These are phyloP conservation scores for Corylus heterophylla DNA, from an alignment of 306 rosid genomes.

Conservation along the genomic window DNA sequence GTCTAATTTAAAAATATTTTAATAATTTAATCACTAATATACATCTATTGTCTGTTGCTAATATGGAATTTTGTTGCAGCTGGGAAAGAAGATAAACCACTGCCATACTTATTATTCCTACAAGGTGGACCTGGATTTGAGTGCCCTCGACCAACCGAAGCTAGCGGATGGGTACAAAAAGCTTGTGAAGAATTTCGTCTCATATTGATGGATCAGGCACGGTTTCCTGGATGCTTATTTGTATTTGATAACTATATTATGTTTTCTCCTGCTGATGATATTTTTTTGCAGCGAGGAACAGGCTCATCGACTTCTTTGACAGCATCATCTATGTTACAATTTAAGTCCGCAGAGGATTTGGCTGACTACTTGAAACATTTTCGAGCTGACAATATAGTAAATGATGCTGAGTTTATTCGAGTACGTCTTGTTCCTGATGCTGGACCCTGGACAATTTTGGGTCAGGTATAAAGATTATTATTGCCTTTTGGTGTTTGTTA, in stretches of 20 bases:
- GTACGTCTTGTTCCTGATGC: constrained; percentile 79
- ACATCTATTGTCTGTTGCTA: constrained; percentile 20
- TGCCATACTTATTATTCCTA: constrained; percentile 78
- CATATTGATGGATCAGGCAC: constrained; percentile 93
- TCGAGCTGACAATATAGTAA: constrained; percentile 91
- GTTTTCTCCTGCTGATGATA: constrained; percentile 22
- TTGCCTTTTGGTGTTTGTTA: constrained; percentile 22
- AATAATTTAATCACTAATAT: neutral
- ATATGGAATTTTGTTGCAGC: constrained; percentile 43
- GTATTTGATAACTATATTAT: constrained; percentile 13
- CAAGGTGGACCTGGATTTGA: constrained; percentile 99
- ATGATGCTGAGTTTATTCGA: constrained; percentile 90
- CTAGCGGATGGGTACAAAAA: constrained; percentile 86
- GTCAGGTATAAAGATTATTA: constrained; percentile 66
- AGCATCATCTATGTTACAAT: constrained; percentile 80
- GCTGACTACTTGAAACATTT: constrained; percentile 70
- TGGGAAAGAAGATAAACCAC: constrained; percentile 74
- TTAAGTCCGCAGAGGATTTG: constrained; percentile 61
- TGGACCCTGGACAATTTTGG: constrained; percentile 85
- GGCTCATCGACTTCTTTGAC: constrained; percentile 93
- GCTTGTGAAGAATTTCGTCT: constrained; percentile 86
- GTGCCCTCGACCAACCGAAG: constrained; percentile 74
- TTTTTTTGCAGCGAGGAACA: constrained; percentile 84
- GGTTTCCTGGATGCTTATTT: constrained; percentile 34
- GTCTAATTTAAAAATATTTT: neutral